These are phyloP conservation scores for Metschnikowia matae DNA, from an alignment of 805 yeast species.

Conservation along the genomic window DNA sequence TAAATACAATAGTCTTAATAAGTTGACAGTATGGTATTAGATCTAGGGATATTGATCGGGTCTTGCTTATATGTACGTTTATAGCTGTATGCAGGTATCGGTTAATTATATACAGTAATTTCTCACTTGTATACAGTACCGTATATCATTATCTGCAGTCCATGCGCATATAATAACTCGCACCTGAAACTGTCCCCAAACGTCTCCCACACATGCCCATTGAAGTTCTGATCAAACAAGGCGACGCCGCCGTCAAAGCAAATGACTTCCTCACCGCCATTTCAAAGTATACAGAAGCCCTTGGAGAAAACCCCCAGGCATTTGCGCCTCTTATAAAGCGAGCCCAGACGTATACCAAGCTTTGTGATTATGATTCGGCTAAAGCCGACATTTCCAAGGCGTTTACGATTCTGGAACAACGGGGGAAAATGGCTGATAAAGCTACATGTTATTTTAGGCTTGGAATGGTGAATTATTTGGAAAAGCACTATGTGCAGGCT, in stretches of 20 bases:
- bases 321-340: conserved; percentile 46
- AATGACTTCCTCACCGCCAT: conserved; percentile 46
- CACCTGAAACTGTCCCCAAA: neutral
- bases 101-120: too few relatives aligned
- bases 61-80: too few relatives aligned
- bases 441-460: conserved; percentile 47
- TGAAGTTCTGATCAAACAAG: conserved; percentile 31
- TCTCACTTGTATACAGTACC: too few relatives aligned
- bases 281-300: conserved; percentile 32
- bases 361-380: conserved; percentile 46
- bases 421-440: conserved; percentile 45
- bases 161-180: too few relatives aligned
- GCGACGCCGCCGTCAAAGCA: conserved; percentile 27
- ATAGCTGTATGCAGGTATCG: too few relatives aligned
- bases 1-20: too few relatives aligned
- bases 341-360: conserved; percentile 47
- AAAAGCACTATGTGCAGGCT: conserved; percentile 41
- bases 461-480: conserved; percentile 43
- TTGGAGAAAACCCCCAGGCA: conserved; percentile 42
- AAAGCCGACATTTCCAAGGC: conserved; percentile 45
- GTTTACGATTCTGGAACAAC: conserved; percentile 38
- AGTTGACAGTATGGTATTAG: too few relatives aligned
- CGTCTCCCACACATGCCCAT: conserved; percentile 30
- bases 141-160: too few relatives aligned
- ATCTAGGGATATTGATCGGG: too few relatives aligned